These are phyloP conservation scores for Meyerozyma smithsonii DNA, from an alignment of 1,139 yeast species.

Conservation along the genomic window DNA sequence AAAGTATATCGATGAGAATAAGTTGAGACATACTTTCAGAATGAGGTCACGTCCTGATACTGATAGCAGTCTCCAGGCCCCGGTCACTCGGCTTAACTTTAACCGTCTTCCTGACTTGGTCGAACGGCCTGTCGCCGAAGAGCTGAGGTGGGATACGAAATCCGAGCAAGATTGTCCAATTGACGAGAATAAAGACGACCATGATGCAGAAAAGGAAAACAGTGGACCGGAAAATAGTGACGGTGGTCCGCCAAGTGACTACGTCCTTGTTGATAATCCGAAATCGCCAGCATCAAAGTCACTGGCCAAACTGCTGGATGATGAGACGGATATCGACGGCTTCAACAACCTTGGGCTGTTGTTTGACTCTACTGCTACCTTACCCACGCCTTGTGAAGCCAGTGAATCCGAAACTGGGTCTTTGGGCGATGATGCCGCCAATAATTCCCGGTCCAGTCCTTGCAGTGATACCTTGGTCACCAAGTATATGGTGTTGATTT, in stretches of 20 bases:
- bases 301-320: conserved; percentile 12
- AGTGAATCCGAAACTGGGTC: conserved; percentile 3
- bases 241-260: not conserved
- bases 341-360: conserved; percentile 19
- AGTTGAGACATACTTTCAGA: not conserved
- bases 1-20: not conserved
- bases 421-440: not conserved
- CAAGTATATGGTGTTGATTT: conserved; percentile 50
- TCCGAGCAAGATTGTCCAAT: conserved; percentile 16
- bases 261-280: not conserved
- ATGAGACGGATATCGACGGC: conserved; percentile 18
- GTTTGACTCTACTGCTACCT: conserved; percentile 24
- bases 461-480: conserved; percentile 22
- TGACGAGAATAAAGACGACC: conserved; percentile 11
- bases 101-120: conserved; percentile 2
- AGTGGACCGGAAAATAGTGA: not conserved
- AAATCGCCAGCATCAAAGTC: not conserved
- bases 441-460: conserved; percentile 11
- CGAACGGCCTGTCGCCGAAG: conserved; percentile 9
- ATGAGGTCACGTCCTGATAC: not conserved
- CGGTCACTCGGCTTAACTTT: conserved; percentile 1
- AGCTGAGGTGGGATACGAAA: conserved; percentile 10
- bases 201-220: conserved; percentile 2
- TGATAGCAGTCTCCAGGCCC: not conserved
- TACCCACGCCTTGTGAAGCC: conserved; percentile 14